These are phyloP conservation scores for Salicornia ramosissima DNA, from an alignment of 148 eudicot species.

Conservation along the genomic window DNA sequence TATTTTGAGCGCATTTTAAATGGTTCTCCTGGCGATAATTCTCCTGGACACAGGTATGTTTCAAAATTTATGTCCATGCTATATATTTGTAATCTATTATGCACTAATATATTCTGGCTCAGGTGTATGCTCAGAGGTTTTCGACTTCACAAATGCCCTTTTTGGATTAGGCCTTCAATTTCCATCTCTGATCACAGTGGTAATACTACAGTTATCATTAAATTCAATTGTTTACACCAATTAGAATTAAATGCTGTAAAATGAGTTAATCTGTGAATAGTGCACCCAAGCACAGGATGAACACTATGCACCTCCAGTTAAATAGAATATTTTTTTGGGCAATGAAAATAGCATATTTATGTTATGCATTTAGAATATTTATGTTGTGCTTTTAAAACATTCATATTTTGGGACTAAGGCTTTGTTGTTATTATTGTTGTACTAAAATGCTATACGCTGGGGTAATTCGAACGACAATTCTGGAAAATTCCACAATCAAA, in stretches of 20 bases:
- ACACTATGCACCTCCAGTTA: no score
- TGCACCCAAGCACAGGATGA: no score
- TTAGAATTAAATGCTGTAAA: background rate
- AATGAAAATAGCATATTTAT: no score
- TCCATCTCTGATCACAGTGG: slow-evolving; percentile 79
- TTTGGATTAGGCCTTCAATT: slow-evolving; percentile 94
- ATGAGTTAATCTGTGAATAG: no score
- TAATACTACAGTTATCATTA: slow-evolving; percentile 20
- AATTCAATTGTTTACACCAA: slow-evolving; percentile 5
- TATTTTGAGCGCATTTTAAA: slow-evolving; percentile 70
- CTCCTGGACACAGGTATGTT: slow-evolving; percentile 72
- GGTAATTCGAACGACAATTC: no score
- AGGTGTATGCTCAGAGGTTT: slow-evolving; percentile 99
- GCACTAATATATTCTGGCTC: slow-evolving; percentile 28
- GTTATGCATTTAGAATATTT: no score
- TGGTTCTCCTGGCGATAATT: slow-evolving; percentile 54
- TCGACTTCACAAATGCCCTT: slow-evolving; percentile 84
- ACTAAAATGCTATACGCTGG: no score
- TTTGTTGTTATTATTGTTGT: no score
- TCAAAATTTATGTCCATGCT: slow-evolving; percentile 7
- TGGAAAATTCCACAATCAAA: no score
- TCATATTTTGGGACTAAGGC: no score
- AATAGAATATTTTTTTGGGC: no score
- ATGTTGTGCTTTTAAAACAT: no score
- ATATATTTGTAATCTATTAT: slow-evolving; percentile 14